Evolutionary conservation across 2,329 filamentous ascomycete species (phyloP), one percentile per base, ranked within the genome.

Genomic region (Penicillium glabrum): DNA sequence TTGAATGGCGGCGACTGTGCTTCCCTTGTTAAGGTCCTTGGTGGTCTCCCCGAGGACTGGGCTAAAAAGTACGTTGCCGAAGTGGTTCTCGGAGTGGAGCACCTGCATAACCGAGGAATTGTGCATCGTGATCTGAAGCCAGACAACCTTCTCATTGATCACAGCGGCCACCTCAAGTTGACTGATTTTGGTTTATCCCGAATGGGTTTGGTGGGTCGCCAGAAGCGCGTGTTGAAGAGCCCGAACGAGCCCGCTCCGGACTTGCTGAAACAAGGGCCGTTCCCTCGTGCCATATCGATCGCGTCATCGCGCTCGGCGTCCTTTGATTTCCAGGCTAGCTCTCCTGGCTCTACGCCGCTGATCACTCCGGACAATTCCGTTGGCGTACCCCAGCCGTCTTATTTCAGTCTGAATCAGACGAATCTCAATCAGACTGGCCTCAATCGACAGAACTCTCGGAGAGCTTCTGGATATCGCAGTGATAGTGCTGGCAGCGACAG

Each of bases 91-190:
- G 95, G 96, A 19, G 91, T 99, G 37, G 92, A 99, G 72, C 93
- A 99, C 79, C 81, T 99, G 46, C 95, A 99, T 76, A 91, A 88
- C 70, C 86, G 93, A 57, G 91, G 93, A 58, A 97, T 99, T 71
- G 93, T 99, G 45, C 96, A 99, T 76, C 89, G 95, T 68, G 95
- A 99, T 70, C 77, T 99, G 59, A 99, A 99, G 75, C 95, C 95
- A 1, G 95, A 99, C 72, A 99, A 99, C 70, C 83, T 99, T 31
- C 83, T 99, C 51, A 99, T 99, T 66, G 96, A 99, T 70, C 91
- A 96, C 67, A 96, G 92, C 69, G 95, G 95, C 2, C 95, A 99
- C 76, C 79, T 99, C 56, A 99, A 99, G 76, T 81, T 99, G 67
- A 99, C 96, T 1, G 95, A 99, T 73, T 99, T 99, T 78, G 95